Evolutionary conservation across 2,329 filamentous ascomycete species (phyloP).

Genomic region (Cercospora janseana): DNA sequence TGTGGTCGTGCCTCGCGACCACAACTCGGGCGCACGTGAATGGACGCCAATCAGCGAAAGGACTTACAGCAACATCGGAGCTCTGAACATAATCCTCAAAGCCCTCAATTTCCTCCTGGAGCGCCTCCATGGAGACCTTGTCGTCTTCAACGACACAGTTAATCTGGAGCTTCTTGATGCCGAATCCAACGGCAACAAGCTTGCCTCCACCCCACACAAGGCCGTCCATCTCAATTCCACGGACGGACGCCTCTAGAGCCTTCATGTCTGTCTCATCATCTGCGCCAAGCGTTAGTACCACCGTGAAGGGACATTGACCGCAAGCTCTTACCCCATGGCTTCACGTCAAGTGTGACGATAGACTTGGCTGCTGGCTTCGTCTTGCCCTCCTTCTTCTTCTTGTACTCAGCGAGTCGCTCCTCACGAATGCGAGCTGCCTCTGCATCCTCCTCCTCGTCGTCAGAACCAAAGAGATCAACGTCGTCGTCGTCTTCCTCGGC

Average conservation of each 20-base stretch:
- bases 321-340: conserved; percentile 86
- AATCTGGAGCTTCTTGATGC: conserved; percentile 99
- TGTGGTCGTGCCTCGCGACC: too few species aligned
- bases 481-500: conserved; percentile 66
- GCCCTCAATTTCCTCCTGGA: conserved; percentile 80
- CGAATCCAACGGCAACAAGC: conserved; percentile 87
- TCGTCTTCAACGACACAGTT: conserved; percentile 97
- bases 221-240: conserved; percentile 84
- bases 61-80: conserved; percentile 81
- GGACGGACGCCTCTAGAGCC: conserved; percentile 75
- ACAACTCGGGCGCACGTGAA: too few species aligned
- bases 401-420: conserved; percentile 89
- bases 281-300: conserved; percentile 23
- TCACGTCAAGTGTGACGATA: conserved; percentile 90
- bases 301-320: background rate
- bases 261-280: conserved; percentile 82
- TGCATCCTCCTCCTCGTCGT: conserved; percentile 90
- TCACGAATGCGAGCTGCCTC: conserved; percentile 82
- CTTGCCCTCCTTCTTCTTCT: conserved; percentile 95
- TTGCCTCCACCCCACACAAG: conserved; percentile 94
- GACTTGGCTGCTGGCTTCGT: conserved; percentile 92
- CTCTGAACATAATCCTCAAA: conserved; percentile 97
- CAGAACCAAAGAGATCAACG: conserved; percentile 88
- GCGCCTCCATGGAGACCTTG: conserved; percentile 82
- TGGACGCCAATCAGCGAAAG: too few species aligned